Percentiles rank a stretch among this genome's conserved stretches.
These are phyloP conservation scores for Rosa rugosa DNA, from an alignment of 306 rosid genomes.

Conservation along the genomic window DNA sequence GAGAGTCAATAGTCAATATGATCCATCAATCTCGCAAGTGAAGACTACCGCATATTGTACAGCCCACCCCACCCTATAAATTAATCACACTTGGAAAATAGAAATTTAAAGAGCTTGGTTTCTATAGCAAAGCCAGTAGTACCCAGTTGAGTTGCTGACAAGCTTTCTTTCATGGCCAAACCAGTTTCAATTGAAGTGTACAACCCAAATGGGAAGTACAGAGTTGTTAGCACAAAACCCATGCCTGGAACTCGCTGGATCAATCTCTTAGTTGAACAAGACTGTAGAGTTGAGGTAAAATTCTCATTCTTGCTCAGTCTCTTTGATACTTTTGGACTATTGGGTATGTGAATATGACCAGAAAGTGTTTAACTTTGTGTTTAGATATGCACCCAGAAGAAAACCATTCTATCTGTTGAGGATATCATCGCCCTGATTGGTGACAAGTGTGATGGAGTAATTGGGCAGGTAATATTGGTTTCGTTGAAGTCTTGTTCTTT, in stretches of 20 bases:
- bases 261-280: conserved; percentile 86
- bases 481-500: background rate
- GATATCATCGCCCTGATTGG: conserved; percentile 92
- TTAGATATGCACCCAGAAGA: conserved; percentile 92
- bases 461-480: conserved; percentile 69
- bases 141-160: background rate
- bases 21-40: background rate
- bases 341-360: conserved; percentile 5
- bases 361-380: background rate
- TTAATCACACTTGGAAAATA: background rate
- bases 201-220: conserved; percentile 93
- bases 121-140: background rate
- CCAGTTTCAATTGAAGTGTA: conserved; percentile 89
- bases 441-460: conserved; percentile 92
- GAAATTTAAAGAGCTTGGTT: conserved; percentile 18
- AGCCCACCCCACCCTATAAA: conserved; percentile 25
- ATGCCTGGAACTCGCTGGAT: conserved; percentile 99
- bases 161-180: conserved; percentile 63
- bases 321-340: background rate
- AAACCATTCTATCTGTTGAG: conserved; percentile 88
- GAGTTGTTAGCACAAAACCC: conserved; percentile 94
- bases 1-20: conserved; percentile 12
- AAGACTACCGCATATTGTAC: background rate
- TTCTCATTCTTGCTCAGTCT: background rate
- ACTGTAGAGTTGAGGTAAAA: conserved; percentile 84